Percentiles rank a stretch among this genome's conserved stretches.
Conservation (phyloP, 139 green algal genomes). For the Eudorina sp. region DNA sequence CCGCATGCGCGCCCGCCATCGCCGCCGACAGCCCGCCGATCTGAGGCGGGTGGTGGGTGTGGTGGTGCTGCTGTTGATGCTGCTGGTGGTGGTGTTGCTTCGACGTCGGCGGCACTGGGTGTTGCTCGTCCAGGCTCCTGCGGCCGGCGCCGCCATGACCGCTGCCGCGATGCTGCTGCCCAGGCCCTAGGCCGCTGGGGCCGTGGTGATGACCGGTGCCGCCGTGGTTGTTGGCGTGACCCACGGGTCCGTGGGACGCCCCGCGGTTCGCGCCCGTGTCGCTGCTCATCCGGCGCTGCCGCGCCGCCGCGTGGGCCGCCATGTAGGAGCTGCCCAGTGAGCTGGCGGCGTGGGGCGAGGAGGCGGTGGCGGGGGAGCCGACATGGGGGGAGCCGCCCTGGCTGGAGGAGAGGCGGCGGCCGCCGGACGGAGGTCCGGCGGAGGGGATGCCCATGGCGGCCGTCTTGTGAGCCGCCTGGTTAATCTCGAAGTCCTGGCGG, state of each 20-base stretch:
- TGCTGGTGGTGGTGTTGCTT: background rate
- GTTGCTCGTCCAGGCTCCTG: slow-evolving; percentile 21
- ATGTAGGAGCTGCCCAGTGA: slow-evolving; percentile 6
- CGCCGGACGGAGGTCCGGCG: background rate
- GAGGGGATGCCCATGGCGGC: slow-evolving; percentile 25
- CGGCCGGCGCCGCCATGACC: background rate
- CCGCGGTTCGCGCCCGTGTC: background rate
- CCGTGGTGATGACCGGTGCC: background rate
- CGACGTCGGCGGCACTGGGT: background rate
- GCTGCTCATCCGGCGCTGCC: background rate
- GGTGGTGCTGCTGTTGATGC: background rate
- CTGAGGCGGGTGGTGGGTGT: background rate
- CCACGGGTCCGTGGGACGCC: no score
- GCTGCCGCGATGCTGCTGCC: background rate
- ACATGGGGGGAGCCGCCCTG: background rate
- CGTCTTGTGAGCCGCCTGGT: slow-evolving; percentile 41
- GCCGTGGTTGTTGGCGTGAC: background rate
- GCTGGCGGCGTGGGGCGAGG: background rate
- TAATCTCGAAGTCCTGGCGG: slow-evolving; percentile 40
- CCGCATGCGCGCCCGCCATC: background rate
- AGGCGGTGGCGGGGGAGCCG: background rate
- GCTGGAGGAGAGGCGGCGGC: background rate
- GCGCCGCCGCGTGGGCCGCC: background rate
- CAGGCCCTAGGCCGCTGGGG: background rate
- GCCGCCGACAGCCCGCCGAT: background rate